A percentile compares a stretch with the other conserved stretches of the same genome.
Evolutionary conservation across 805 yeast genomes (phyloP).

Genomic region (Isabelozyma heimii): DNA sequence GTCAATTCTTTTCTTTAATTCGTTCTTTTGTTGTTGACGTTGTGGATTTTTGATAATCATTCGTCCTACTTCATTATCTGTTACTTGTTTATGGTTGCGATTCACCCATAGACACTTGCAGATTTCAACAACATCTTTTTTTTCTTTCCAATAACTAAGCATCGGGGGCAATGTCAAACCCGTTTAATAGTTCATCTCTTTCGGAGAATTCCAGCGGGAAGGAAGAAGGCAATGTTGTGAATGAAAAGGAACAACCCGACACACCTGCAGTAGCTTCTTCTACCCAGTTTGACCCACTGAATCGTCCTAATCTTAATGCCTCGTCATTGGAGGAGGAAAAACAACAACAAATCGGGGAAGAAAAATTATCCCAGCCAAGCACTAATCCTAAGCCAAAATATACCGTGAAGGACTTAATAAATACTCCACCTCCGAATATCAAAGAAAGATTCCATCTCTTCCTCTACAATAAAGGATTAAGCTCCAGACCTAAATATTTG

Average conservation of each 20-base stretch:
- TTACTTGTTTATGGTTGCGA: neutral
- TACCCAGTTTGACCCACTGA: neutral
- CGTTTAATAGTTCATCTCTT: neutral
- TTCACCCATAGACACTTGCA: too few relatives aligned
- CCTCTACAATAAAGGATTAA: slow-evolving; percentile 20
- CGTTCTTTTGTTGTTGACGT: neutral
- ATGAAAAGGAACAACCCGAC: neutral
- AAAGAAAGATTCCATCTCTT: slow-evolving; percentile 14
- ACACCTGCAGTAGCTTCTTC: neutral
- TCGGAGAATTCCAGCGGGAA: neutral
- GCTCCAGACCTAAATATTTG: slow-evolving; percentile 31
- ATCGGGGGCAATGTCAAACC: neutral
- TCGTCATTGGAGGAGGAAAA: neutral
- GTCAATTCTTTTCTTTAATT: neutral
- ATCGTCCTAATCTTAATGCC: neutral
- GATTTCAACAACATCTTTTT: too few relatives aligned
- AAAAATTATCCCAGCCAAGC: neutral
- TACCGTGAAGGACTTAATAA: slow-evolving; percentile 11
- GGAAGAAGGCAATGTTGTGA: neutral
- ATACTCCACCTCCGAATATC: slow-evolving; percentile 19
- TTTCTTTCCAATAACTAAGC: too few relatives aligned
- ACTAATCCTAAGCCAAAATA: neutral
- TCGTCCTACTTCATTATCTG: neutral
- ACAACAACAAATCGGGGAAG: neutral
- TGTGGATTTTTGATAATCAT: too few relatives aligned